phyloP scores from a whole-genome alignment of 2,329 filamentous ascomycete species.

The Talaromyces sp. region DNA sequence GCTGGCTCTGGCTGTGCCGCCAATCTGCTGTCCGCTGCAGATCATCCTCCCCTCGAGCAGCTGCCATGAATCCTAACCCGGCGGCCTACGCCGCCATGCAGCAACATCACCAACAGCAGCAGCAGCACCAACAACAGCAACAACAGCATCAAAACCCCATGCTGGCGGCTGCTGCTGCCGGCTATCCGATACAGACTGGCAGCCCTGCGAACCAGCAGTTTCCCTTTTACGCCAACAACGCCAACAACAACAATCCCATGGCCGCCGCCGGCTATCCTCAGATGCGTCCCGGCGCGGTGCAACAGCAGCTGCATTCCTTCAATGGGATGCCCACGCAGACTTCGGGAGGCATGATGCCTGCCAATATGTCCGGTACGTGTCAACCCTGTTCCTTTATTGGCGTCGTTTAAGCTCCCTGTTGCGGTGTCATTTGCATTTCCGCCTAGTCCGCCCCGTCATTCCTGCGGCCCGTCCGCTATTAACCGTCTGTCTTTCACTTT shows the following conservation, averaged over 20 bases:
- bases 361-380: slow-evolving; percentile 22
- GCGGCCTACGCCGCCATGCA: slow-evolving; percentile 21
- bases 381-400: background rate
- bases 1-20: background rate
- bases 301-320: slow-evolving; percentile 26
- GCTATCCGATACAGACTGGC: slow-evolving; percentile 31
- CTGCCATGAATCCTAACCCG: slow-evolving; percentile 27
- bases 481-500: background rate
- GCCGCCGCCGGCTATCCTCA: slow-evolving; percentile 15
- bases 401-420: background rate
- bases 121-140: background rate
- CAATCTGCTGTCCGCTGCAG: background rate
- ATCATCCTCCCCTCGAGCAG: background rate
- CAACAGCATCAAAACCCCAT: slow-evolving; percentile 13
- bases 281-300: slow-evolving; percentile 7
- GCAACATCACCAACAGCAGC: slow-evolving; percentile 5
- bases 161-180: slow-evolving; percentile 15
- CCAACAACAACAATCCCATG: slow-evolving; percentile 26
- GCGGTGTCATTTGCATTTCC: background rate
- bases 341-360: slow-evolving; percentile 34
- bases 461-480: background rate
- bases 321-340: slow-evolving; percentile 30
- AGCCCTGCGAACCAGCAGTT: slow-evolving; percentile 20
- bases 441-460: background rate
- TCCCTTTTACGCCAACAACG: slow-evolving; percentile 31